Percentiles rank a stretch among this genome's conserved stretches.
Conservation (phyloP, 176 grass and related monocot species). For the Luzula sylvatica region DNA sequence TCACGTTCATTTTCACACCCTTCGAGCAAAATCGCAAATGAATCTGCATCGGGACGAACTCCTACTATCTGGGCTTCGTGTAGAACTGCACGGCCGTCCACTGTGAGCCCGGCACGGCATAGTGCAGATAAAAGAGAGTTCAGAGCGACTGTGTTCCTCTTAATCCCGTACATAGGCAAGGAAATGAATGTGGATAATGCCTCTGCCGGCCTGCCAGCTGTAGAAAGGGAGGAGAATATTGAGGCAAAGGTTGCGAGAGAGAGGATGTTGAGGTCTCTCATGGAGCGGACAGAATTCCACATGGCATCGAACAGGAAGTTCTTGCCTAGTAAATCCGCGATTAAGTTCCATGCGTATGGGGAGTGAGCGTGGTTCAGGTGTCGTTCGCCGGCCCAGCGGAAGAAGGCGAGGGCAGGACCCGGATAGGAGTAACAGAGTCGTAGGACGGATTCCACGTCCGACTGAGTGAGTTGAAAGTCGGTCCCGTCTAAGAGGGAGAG, state of each 20-base stretch:
- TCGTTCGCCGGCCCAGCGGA: slow-evolving; percentile 65
- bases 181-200: slow-evolving; percentile 34
- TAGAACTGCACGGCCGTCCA: slow-evolving; percentile 44
- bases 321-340: slow-evolving; percentile 86
- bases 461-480: slow-evolving; percentile 27
- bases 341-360: slow-evolving; percentile 80
- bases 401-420: slow-evolving; percentile 41
- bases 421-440: slow-evolving; percentile 67
- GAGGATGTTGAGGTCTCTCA: slow-evolving; percentile 47
- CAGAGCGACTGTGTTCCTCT: slow-evolving; percentile 39
- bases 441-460: slow-evolving; percentile 73
- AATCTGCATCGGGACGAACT: slow-evolving; percentile 48
- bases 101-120: slow-evolving; percentile 50
- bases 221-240: slow-evolving; percentile 55
- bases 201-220: slow-evolving; percentile 3
- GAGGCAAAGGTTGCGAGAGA: slow-evolving; percentile 74
- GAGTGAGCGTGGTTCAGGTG: slow-evolving; percentile 50
- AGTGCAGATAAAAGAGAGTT: slow-evolving; percentile 72
- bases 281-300: slow-evolving; percentile 62
- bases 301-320: slow-evolving; percentile 50
- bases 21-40: slow-evolving; percentile 74
- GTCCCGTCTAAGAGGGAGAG: slow-evolving; percentile 35
- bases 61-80: slow-evolving; percentile 19
- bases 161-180: slow-evolving; percentile 40
- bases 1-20: slow-evolving; percentile 57